phyloP scores from a whole-genome alignment of 805 yeast species.

The Starmerella apicola region DNA sequence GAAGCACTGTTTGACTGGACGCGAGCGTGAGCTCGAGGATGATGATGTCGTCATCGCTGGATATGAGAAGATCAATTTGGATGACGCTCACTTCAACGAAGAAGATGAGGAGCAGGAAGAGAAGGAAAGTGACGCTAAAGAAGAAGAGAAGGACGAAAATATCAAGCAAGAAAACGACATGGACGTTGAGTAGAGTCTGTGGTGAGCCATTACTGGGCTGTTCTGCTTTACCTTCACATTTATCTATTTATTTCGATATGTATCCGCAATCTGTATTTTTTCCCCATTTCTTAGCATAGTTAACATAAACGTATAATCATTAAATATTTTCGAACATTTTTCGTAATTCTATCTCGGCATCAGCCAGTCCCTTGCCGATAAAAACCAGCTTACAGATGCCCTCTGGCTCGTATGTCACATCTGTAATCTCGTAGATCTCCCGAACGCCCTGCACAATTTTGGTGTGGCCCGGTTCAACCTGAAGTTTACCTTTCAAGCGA shows the following conservation, averaged over 20 bases:
- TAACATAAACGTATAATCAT: too few species aligned
- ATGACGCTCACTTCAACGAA: slow-evolving; percentile 2
- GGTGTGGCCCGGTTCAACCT: slow-evolving; percentile 29
- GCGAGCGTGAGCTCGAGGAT: slow-evolving; percentile 57
- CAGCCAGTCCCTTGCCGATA: slow-evolving; percentile 55
- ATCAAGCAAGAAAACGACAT: too few species aligned
- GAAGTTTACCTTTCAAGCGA: slow-evolving; percentile 58
- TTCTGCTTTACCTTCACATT: too few species aligned
- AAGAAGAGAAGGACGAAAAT: background rate
- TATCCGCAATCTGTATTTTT: too few species aligned
- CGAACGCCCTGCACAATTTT: slow-evolving; percentile 83
- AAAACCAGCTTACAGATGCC: slow-evolving; percentile 49
- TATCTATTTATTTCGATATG: too few species aligned
- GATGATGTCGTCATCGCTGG: slow-evolving; percentile 28
- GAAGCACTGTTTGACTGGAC: slow-evolving; percentile 83
- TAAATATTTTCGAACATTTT: too few species aligned
- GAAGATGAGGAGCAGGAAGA: slow-evolving; percentile 5
- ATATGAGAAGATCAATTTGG: slow-evolving; percentile 15
- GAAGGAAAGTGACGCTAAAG: background rate
- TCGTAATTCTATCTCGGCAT: background rate
- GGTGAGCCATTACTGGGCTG: too few species aligned
- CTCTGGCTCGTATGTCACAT: slow-evolving; percentile 31
- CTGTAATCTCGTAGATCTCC: slow-evolving; percentile 73
- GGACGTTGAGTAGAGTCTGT: too few species aligned
- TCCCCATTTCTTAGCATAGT: too few species aligned